phyloP scores from a whole-genome alignment of 2,329 filamentous ascomycete species.

The Mycogone perniciosa region DNA sequence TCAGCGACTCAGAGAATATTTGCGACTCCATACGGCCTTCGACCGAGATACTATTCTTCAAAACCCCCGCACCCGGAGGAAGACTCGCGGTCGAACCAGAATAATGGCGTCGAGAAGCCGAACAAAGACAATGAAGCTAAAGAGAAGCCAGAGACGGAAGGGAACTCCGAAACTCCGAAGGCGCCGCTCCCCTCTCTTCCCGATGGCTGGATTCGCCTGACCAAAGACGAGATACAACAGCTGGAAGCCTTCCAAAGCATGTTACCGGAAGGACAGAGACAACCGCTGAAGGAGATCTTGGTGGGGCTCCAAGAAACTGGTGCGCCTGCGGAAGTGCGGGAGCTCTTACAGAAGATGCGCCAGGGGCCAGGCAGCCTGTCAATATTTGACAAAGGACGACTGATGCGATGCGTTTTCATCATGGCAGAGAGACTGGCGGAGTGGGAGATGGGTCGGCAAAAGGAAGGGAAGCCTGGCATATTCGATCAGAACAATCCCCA shows the following conservation, averaged over 20 bases:
- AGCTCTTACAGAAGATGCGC: slow-evolving; percentile 49
- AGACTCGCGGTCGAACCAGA: slow-evolving; percentile 21
- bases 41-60: slow-evolving; percentile 33
- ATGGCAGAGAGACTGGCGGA: slow-evolving; percentile 31
- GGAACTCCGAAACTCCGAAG: slow-evolving; percentile 20
- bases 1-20: slow-evolving; percentile 29
- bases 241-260: slow-evolving; percentile 55
- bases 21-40: slow-evolving; percentile 29
- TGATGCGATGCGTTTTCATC: slow-evolving; percentile 32
- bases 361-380: slow-evolving; percentile 48
- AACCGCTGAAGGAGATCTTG: slow-evolving; percentile 54
- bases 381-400: slow-evolving; percentile 32
- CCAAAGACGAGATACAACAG: slow-evolving; percentile 41
- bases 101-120: slow-evolving; percentile 3
- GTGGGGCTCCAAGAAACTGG: slow-evolving; percentile 60
- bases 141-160: slow-evolving; percentile 14
- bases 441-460: slow-evolving; percentile 19
- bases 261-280: slow-evolving; percentile 56
- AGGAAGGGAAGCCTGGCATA: slow-evolving; percentile 15
- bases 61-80: slow-evolving; percentile 34
- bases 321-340: slow-evolving; percentile 60
- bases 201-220: slow-evolving; percentile 42
- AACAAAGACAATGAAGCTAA: slow-evolving; percentile 20
- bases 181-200: slow-evolving; percentile 31
- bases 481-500: slow-evolving; percentile 21